Evolutionary conservation across 202 grass and related monocot species (phyloP).

Genomic region (Carex sylvatica): DNA sequence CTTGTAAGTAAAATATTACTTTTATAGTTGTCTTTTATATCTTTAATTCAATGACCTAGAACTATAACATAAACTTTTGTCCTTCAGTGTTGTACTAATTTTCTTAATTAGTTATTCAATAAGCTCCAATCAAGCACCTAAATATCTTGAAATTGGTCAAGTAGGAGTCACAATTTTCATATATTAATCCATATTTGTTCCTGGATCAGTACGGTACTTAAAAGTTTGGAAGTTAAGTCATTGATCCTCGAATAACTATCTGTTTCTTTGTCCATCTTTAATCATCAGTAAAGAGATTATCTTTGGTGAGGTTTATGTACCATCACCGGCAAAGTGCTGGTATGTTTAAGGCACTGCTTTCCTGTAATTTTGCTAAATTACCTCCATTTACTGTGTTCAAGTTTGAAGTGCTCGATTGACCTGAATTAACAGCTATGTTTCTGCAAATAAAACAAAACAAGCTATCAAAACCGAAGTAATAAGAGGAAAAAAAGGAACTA

Average conservation of each 20-base stretch:
- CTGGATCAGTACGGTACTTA: not conserved
- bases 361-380: slow-evolving; percentile 4
- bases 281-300: not conserved
- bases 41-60: slow-evolving; percentile 25
- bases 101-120: not conserved
- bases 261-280: not conserved
- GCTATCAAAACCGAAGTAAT: not conserved
- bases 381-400: not conserved
- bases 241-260: not conserved
- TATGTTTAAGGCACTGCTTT: not conserved
- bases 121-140: not conserved
- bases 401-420: not conserved
- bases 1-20: slow-evolving; percentile 46
- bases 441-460: not conserved
- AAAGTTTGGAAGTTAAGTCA: not conserved
- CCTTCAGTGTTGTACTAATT: not conserved
- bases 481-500: not conserved
- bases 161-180: not conserved
- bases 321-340: not conserved
- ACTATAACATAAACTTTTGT: not conserved
- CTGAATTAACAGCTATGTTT: not conserved
- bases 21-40: slow-evolving; percentile 32
- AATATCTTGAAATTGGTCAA: not conserved
- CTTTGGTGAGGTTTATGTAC: not conserved
- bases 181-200: not conserved